These are phyloP conservation scores for Diaporthe vaccinii DNA, from an alignment of 2,329 filamentous ascomycete genomes.

Conservation along the genomic window DNA sequence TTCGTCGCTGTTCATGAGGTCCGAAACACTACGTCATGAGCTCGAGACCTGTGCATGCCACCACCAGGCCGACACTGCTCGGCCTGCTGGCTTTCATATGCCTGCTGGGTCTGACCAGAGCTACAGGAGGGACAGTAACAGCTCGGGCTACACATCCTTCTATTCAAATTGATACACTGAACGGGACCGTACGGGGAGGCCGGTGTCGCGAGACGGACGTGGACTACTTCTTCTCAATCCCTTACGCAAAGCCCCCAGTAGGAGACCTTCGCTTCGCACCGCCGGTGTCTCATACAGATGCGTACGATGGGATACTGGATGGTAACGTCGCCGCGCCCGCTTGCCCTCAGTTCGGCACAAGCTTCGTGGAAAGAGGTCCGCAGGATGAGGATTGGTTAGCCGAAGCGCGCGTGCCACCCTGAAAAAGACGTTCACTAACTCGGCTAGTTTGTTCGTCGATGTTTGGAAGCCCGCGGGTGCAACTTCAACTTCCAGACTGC, in stretches of 20 bases:
- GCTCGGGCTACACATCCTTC: slow-evolving; percentile 23
- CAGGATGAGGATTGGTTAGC: slow-evolving; percentile 18
- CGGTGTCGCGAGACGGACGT: not conserved
- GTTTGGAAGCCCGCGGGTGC: slow-evolving; percentile 5
- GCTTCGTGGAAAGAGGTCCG: not conserved
- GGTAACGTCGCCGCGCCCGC: not conserved
- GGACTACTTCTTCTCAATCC: not conserved
- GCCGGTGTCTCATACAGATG: not conserved
- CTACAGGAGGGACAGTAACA: not conserved
- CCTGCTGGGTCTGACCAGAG: not conserved
- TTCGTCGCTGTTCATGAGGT: slow-evolving; percentile 33
- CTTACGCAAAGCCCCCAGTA: not conserved
- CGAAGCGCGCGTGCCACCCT: not conserved
- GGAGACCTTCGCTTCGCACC: not conserved
- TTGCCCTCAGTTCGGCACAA: slow-evolving; percentile 3
- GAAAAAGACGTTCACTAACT: not conserved
- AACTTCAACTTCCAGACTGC: not conserved
- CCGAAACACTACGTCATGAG: slow-evolving; percentile 27
- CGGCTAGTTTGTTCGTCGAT: not conserved
- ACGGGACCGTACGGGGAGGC: slow-evolving; percentile 3
- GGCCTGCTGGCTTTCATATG: not conserved
- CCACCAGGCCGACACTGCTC: not conserved
- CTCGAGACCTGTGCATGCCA: slow-evolving; percentile 15
- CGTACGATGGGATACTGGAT: slow-evolving; percentile 1
- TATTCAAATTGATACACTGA: slow-evolving; percentile 5